phyloP scores from a whole-genome alignment of 345 rosid genomes.

The Turnera subulata region DNA sequence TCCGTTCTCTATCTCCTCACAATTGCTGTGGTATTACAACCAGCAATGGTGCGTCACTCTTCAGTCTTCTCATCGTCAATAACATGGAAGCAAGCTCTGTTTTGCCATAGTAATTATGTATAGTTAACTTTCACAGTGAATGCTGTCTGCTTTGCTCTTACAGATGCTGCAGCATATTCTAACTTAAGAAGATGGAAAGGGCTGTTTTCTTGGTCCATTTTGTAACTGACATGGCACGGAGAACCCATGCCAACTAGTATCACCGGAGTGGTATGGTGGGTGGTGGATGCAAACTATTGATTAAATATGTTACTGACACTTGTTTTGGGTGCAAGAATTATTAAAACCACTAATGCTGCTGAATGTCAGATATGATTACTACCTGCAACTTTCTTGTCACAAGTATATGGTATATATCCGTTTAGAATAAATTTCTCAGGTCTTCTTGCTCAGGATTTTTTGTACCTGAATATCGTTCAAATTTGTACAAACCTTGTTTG shows the following conservation, averaged over 20 bases:
- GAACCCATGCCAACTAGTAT: constrained; percentile 7
- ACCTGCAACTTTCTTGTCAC: background rate
- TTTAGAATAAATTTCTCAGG: background rate
- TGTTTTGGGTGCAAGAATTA: constrained; percentile 1
- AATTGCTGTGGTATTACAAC: constrained; percentile 14
- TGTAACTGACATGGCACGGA: constrained; percentile 12
- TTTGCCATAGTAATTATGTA: constrained; percentile 18
- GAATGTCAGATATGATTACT: background rate
- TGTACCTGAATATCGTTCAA: too few relatives aligned
- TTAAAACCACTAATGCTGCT: constrained; percentile 2
- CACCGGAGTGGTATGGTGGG: constrained; percentile 18
- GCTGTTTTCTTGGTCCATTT: constrained; percentile 18
- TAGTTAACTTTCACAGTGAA: constrained; percentile 19
- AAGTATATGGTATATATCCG: background rate
- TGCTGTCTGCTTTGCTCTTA: constrained; percentile 14
- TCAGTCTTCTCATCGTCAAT: constrained; percentile 17
- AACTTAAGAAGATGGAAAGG: constrained; percentile 14
- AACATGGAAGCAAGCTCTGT: constrained; percentile 20
- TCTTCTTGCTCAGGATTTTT: background rate
- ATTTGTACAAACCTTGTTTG: too few relatives aligned
- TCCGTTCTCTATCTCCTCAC: constrained; percentile 5
- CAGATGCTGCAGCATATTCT: constrained; percentile 19
- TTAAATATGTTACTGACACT: constrained; percentile 8
- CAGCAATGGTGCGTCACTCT: constrained; percentile 17
- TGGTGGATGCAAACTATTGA: constrained; percentile 21